These are phyloP conservation scores for Quercus agrifolia DNA, from an alignment of 306 rosid genomes.

Conservation along the genomic window DNA sequence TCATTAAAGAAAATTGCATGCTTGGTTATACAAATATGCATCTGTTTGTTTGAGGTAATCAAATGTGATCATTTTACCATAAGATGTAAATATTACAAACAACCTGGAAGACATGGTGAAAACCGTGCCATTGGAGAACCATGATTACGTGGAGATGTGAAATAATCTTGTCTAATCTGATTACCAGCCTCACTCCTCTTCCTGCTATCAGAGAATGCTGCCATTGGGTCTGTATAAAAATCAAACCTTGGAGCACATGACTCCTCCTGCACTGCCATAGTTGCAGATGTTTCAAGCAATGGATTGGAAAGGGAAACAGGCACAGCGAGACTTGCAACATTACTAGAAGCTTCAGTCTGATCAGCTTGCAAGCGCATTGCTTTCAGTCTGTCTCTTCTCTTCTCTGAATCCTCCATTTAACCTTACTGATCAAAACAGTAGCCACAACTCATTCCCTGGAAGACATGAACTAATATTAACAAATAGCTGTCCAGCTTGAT, in stretches of 20 bases:
- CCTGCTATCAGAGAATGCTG: conserved; percentile 66
- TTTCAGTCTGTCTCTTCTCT: conserved; percentile 68
- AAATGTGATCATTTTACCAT: background rate
- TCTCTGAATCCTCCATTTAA: conserved; percentile 82
- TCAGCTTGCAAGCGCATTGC: conserved; percentile 75
- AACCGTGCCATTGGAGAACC: conserved; percentile 27
- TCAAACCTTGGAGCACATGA: conserved; percentile 68
- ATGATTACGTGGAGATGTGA: conserved; percentile 32
- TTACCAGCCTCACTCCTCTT: conserved; percentile 25
- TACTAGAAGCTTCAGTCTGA: conserved; percentile 37
- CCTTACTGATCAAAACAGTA: conserved; percentile 20
- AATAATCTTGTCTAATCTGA: conserved; percentile 31
- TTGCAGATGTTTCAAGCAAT: conserved; percentile 44
- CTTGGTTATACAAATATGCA: background rate
- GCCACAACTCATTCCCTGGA: conserved; percentile 1
- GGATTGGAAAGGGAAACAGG: conserved; percentile 73
- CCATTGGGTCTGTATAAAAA: conserved; percentile 86
- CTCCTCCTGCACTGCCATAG: conserved; percentile 15
- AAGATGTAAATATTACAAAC: background rate
- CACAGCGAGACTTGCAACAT: conserved; percentile 15
- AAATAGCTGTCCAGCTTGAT: background rate
- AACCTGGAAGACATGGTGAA: conserved; percentile 52
- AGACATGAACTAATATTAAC: background rate
- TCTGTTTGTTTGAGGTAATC: background rate
- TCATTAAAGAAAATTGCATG: background rate